Evolutionary conservation across 2,329 filamentous ascomycete genomes (phyloP), one percentile per base, ranked within the genome.

Genomic region (Thyridium curvatum): DNA sequence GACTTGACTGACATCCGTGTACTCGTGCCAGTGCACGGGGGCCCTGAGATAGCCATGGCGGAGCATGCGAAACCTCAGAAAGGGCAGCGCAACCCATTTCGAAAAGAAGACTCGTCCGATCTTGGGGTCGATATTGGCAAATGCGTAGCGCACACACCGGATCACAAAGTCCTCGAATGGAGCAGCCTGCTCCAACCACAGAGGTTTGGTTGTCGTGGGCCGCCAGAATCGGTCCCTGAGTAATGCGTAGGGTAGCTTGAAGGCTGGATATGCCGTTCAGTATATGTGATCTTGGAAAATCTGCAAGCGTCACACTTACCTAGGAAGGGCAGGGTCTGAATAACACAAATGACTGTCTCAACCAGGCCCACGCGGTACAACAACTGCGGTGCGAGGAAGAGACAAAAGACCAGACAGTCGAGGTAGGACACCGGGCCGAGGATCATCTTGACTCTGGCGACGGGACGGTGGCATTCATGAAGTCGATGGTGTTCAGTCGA

Each of bases 51-150:
- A 75, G 17, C 86, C 84, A 60, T 89, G 82, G 16, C 85, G 71
- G 35, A 88, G 58, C 76, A 90, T 80, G 29, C 86, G 78, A 61
- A 86, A 93, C 36, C 74, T 69, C 42, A 90, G 58, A 56, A 91
- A 91, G 0, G 86, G 85, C 36, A 87, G 56, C 1, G 83, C 75
- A 9, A 93, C 84, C 26, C 65, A 58, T 61, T 82, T 87, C 7
- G 79, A 83, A 57, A 93, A 87, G 68, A 93, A 91, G 13, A 90
- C 79, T 30, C 82, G 72, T 5, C 81, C 82, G 18, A 91, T 74
- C 28, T 65, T 69, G 8, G 83, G 71, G 3, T 83, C 82, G 46
- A 91, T 77, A 44, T 77, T 74, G 18, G 79, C 75, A 54, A 91
- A 91, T 12, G 83, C 84, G 68, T 85, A 89, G 38, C 84, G 74